A percentile compares a stretch with the other conserved stretches of the same genome.
These are phyloP conservation scores for Neocatenulostroma microsporum DNA, from an alignment of 2,329 filamentous ascomycete genomes.

Conservation along the genomic window DNA sequence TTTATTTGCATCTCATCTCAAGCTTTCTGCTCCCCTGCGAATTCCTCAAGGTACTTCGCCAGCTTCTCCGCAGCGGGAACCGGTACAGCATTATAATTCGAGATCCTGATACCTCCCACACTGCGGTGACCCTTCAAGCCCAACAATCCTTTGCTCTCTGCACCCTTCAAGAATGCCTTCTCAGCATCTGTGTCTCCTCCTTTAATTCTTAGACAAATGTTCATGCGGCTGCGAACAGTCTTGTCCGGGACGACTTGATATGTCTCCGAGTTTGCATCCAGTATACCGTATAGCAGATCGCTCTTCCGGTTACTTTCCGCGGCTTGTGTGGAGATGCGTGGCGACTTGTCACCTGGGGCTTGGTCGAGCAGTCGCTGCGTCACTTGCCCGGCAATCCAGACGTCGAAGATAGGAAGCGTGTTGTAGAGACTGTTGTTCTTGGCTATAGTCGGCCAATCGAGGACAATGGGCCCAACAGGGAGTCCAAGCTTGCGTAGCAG, in stretches of 20 bases:
- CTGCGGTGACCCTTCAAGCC: slow-evolving; percentile 84
- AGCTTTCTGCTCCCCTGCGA: slow-evolving; percentile 31
- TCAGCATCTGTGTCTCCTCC: slow-evolving; percentile 59
- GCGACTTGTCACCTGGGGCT: slow-evolving; percentile 35
- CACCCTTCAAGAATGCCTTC: slow-evolving; percentile 69
- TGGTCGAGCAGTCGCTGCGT: slow-evolving; percentile 64
- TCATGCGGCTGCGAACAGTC: slow-evolving; percentile 75
- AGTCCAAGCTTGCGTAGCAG: slow-evolving; percentile 67
- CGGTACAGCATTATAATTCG: slow-evolving; percentile 82
- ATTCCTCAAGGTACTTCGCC: slow-evolving; percentile 56
- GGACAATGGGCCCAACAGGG: slow-evolving; percentile 68
- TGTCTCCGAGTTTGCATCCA: slow-evolving; percentile 65
- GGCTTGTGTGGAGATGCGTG: slow-evolving; percentile 70
- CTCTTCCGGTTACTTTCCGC: slow-evolving; percentile 67
- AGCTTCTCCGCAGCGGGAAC: slow-evolving; percentile 61
- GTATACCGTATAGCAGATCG: slow-evolving; percentile 61
- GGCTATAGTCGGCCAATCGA: slow-evolving; percentile 75
- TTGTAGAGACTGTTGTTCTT: slow-evolving; percentile 97
- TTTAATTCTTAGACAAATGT: slow-evolving; percentile 80
- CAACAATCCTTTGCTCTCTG: slow-evolving; percentile 58
- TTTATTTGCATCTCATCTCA: no score
- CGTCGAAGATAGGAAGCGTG: slow-evolving; percentile 88
- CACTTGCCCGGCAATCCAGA: slow-evolving; percentile 85
- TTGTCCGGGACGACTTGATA: slow-evolving; percentile 74
- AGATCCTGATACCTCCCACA: slow-evolving; percentile 76